Evolutionary conservation across 1,284 basidiomycete species (phyloP).

Genomic region (Leccinum variabile): DNA sequence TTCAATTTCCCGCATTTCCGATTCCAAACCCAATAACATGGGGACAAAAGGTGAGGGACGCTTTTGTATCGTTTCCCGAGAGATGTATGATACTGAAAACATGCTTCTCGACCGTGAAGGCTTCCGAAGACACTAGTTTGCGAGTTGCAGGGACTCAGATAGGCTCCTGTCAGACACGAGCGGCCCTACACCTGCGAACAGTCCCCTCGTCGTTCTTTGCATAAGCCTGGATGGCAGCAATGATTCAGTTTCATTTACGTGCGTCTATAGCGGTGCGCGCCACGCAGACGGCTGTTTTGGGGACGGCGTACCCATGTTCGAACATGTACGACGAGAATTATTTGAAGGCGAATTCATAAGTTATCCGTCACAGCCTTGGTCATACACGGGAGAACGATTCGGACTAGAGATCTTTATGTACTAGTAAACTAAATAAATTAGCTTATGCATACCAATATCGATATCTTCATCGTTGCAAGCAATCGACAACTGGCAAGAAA

Average conservation of each 20-base stretch:
- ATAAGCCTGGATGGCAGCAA: background rate
- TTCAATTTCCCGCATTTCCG: slow-evolving; percentile 13
- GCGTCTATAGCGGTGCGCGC: background rate
- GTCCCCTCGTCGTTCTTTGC: slow-evolving; percentile 2
- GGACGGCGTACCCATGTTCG: background rate
- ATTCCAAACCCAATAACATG: background rate
- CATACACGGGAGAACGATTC: background rate
- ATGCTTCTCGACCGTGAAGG: background rate
- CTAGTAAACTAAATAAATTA: background rate
- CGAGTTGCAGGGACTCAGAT: background rate
- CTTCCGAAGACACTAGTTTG: background rate
- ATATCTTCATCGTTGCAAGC: background rate
- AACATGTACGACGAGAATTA: background rate
- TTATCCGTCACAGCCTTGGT: background rate
- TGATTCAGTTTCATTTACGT: background rate
- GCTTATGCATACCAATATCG: background rate
- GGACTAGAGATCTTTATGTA: background rate
- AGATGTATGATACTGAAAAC: background rate
- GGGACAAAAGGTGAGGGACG: slow-evolving; percentile 5
- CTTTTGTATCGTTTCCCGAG: background rate
- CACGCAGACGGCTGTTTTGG: too few relatives aligned
- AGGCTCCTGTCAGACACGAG: background rate
- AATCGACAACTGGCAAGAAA: background rate
- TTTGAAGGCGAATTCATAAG: background rate
- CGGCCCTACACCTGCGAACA: background rate